Base-by-base conservation (phyloP, 2,329 filamentous ascomycete species). In the Talaromyces piceae region DNA sequence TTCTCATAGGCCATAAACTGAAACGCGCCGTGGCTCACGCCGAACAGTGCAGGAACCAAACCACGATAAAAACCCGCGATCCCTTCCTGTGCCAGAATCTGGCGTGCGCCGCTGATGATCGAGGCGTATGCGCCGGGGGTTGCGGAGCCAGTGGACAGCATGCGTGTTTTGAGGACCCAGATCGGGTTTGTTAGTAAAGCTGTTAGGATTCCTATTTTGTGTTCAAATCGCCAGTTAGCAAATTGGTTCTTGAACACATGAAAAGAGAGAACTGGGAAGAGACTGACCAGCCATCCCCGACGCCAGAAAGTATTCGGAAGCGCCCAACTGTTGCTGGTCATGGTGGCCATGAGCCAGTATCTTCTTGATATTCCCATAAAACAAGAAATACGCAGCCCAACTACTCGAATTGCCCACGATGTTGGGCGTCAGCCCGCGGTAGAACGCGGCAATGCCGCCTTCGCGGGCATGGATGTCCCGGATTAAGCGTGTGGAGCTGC, bases 81-180 rank as follows among this genome's bases (percentile, higher is more conserved):
- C 1, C 93, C 93, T 65, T 97, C 91, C 2, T 77, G 77, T 16
- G 69, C 70, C 61, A 84, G 79, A 18, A 98, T 81, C 41, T 82
- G 78, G 31, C 67, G 68, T 2, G 84, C 79, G 25, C 93, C 93
- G 45, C 83, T 78, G 57, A 77, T 72, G 75, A 96, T 88, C 57
- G 81, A 85, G 13, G 81, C 78, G 69, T 98, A 98, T 1, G 91
- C 93, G 12, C 89, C 89, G 2, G 78, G 80, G 5, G 82, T 78
- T 50, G 80, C 76, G 46, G 81, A 80, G 58, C 93, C 88, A 3
- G 88, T 91, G 26, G 90, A 89, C 22, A 97, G 77, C 90, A 98
- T 97, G 56, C 93, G 86, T 7, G 91, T 97, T 75, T 97, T 97
- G 67, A 98, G 83, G 2, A 98, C 93, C 93, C 93, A 98, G 61